Evolutionary conservation across 2,329 filamentous ascomycete species (phyloP).

Genomic region (Colletotrichum sublineola): DNA sequence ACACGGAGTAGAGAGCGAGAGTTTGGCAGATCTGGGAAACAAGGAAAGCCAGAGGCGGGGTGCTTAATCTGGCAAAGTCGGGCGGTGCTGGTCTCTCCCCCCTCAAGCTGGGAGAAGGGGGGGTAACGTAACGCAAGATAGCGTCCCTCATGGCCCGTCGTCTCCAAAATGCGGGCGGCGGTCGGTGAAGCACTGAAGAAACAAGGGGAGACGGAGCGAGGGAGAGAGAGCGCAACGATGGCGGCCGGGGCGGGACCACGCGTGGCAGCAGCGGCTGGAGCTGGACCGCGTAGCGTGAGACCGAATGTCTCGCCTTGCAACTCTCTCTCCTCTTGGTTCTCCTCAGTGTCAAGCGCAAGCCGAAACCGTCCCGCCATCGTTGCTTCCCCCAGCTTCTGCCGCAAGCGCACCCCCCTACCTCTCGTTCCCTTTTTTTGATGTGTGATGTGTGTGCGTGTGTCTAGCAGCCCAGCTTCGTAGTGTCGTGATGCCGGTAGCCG

Average conservation of each 20-base stretch:
- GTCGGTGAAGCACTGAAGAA: slow-evolving; percentile 29
- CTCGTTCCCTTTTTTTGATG: background rate
- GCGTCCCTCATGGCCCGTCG: slow-evolving; percentile 5
- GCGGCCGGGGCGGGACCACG: background rate
- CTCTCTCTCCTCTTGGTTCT: slow-evolving; percentile 18
- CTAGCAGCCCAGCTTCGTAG: slow-evolving; percentile 2
- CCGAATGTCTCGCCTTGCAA: slow-evolving; percentile 37
- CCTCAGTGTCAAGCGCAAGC: slow-evolving; percentile 18
- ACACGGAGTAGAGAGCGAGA: slow-evolving; percentile 28
- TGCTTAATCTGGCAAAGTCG: slow-evolving; percentile 36
- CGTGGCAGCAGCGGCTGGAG: slow-evolving; percentile 24
- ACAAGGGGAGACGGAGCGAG: background rate
- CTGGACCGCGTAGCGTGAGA: slow-evolving; percentile 27
- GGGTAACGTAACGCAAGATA: slow-evolving; percentile 5
- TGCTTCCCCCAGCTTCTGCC: slow-evolving; percentile 24
- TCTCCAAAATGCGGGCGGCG: slow-evolving; percentile 39
- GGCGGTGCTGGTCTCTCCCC: slow-evolving; percentile 27
- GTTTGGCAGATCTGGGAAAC: slow-evolving; percentile 34
- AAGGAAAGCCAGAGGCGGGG: slow-evolving; percentile 41
- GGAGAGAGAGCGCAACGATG: slow-evolving; percentile 11
- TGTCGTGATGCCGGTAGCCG: slow-evolving; percentile 19
- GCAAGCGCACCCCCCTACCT: slow-evolving; percentile 18
- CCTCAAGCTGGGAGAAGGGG: background rate
- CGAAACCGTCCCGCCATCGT: slow-evolving; percentile 28
- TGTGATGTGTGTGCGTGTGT: background rate